Conservation (phyloP, 257 asterid genomes). For the Osmanthus fragrans region DNA sequence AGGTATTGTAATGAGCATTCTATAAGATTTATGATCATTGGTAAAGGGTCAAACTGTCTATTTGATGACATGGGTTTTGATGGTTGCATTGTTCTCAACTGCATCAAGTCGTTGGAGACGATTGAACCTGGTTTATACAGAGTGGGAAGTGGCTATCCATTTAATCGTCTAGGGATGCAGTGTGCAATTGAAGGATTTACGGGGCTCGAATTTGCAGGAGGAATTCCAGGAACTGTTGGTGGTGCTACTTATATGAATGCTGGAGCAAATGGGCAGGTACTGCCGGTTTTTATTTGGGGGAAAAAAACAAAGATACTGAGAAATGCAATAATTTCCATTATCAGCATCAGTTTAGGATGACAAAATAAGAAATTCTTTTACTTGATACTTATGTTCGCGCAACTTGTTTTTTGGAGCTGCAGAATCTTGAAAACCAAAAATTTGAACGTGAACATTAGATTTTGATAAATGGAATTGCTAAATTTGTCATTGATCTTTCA, state of each 20-base stretch:
- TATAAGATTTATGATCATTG: constrained; percentile 39
- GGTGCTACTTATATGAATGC: constrained; percentile 55
- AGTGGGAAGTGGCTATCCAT: constrained; percentile 51
- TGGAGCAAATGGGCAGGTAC: constrained; percentile 51
- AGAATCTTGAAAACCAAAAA: background rate
- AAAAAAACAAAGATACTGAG: background rate
- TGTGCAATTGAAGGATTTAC: constrained; percentile 37
- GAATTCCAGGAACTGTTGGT: constrained; percentile 48
- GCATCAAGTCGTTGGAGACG: constrained; percentile 41
- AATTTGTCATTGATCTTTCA: background rate
- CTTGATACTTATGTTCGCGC: no score
- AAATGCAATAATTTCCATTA: background rate
- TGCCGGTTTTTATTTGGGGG: background rate
- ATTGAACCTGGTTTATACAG: constrained; percentile 35
- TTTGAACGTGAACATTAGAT: background rate
- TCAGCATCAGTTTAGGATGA: no score
- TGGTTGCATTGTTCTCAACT: constrained; percentile 47
- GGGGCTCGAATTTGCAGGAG: constrained; percentile 54
- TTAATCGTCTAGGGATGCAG: constrained; percentile 39
- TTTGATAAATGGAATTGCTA: background rate
- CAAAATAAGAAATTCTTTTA: no score
- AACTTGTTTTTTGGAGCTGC: no score
- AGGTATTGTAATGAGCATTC: constrained; percentile 43
- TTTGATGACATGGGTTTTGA: constrained; percentile 48
- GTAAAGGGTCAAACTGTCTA: constrained; percentile 51